Evolutionary conservation across 2,329 filamentous ascomycete species (phyloP), one percentile per base, ranked within the genome.

Genomic region (Alternaria postmessia): DNA sequence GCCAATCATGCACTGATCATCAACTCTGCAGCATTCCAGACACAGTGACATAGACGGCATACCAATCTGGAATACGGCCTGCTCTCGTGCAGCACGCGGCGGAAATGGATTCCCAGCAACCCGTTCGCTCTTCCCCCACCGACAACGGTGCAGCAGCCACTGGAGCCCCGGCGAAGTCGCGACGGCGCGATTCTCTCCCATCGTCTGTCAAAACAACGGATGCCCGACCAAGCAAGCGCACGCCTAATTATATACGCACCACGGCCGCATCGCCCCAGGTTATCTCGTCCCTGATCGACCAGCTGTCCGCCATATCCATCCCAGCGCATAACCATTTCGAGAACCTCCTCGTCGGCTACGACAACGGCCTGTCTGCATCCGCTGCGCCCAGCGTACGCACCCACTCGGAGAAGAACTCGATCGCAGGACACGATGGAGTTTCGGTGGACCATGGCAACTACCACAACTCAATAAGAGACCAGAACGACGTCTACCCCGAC

Each of bases 361-460:
- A 66, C 64, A 73, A 65, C 64, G 76, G 64, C 75, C 71, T 57
- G 54, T 78, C 70, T n/a, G 63, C 66, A n/a, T 60, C 66, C n/a
- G 57, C 63, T 16, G 56, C 48, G 46, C 53, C 63, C 42, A 74
- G 65, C 57, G 49, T 62, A 20, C 69, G 70, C 54, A 68, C 71
- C 26, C 69, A 73, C 49, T 76, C 71, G 38, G 65, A 51, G 24
- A 49, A 59, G 12, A 68, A 67, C 47, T 68, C 68, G 42, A 54
- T 71, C 28, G 61, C 64, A 6, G 65, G 54, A 7, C 64, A 66
- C 42, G 58, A 74, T 71, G 73, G 74, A 61, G 91, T 91, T 75
- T 89, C 91, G 47, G 86, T 92, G 79, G 91, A 92, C 74, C 92
- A 92, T 84, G 87, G 89, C 60, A 85, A 87, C 60, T 90, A 87